Conservation (phyloP, 2,329 filamentous ascomycete genomes). For the Tolypocladium pustulatum region DNA sequence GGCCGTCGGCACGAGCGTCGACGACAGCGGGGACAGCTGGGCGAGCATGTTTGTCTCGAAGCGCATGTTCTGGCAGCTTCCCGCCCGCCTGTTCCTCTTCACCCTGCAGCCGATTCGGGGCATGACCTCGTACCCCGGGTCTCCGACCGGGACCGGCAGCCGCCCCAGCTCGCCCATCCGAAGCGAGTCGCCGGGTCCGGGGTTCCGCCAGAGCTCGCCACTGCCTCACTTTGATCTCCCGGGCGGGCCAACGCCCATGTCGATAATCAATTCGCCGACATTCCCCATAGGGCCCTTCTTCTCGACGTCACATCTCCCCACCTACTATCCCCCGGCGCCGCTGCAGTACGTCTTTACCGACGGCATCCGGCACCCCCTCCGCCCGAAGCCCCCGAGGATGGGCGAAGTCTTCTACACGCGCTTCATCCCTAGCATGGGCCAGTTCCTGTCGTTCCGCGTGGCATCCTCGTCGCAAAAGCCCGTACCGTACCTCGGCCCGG, state of each 20-base stretch:
- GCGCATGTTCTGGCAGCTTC: constrained; percentile 84
- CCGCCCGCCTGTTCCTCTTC: constrained; percentile 79
- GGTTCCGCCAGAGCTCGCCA: background rate
- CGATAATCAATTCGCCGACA: constrained; percentile 10
- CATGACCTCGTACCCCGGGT: constrained; percentile 31
- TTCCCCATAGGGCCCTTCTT: constrained; percentile 59
- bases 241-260: constrained; percentile 25
- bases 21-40: constrained; percentile 58
- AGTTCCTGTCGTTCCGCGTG: constrained; percentile 83
- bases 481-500: constrained; percentile 53
- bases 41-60: constrained; percentile 71
- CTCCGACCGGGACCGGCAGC: constrained; percentile 37
- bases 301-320: constrained; percentile 76
- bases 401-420: constrained; percentile 87
- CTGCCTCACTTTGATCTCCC: constrained; percentile 24
- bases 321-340: constrained; percentile 79
- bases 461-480: constrained; percentile 59
- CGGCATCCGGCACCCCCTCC: constrained; percentile 71
- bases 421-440: constrained; percentile 68
- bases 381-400: constrained; percentile 81
- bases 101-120: constrained; percentile 53
- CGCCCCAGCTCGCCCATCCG: constrained; percentile 41
- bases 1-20: constrained; percentile 54
- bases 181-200: constrained; percentile 13
- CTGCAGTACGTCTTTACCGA: constrained; percentile 72